These are phyloP conservation scores for Chaetomium sp. DNA, from an alignment of 2,329 filamentous ascomycete genomes.

Conservation along the genomic window DNA sequence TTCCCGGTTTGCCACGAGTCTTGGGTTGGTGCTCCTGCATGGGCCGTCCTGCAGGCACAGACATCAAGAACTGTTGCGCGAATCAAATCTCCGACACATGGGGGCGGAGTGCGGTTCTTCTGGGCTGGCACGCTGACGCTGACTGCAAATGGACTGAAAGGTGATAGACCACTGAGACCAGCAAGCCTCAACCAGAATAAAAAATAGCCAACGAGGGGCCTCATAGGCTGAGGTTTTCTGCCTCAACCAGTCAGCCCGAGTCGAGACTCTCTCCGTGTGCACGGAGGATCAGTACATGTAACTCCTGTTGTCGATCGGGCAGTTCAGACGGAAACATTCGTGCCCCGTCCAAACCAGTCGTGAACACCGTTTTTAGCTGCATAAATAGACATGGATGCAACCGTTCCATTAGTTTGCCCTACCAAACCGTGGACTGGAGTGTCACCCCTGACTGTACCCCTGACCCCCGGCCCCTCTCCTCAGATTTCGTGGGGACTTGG, in stretches of 20 bases:
- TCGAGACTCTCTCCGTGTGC: background rate
- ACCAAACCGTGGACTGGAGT: background rate
- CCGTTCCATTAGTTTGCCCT: background rate
- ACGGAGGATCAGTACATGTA: background rate
- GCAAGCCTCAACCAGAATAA: background rate
- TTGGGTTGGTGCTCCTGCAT: background rate
- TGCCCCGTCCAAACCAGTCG: background rate
- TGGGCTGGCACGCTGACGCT: background rate
- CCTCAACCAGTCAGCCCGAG: background rate
- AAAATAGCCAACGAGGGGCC: background rate
- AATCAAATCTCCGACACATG: background rate
- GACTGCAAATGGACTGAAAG: background rate
- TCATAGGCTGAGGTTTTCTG: background rate
- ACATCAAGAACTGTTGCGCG: background rate
- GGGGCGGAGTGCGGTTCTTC: background rate
- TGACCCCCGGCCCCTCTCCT: background rate
- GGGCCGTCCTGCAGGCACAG: background rate
- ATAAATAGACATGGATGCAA: constrained; percentile 5
- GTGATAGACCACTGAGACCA: background rate
- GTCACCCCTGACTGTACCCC: background rate
- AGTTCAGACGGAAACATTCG: background rate
- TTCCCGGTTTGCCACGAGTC: background rate
- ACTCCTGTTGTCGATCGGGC: background rate
- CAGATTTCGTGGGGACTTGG: background rate
- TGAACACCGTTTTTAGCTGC: background rate